Evolutionary conservation across 176 grass and related monocot species (phyloP), one percentile per base, ranked within the genome.

Genomic region (Neostapfia colusana): DNA sequence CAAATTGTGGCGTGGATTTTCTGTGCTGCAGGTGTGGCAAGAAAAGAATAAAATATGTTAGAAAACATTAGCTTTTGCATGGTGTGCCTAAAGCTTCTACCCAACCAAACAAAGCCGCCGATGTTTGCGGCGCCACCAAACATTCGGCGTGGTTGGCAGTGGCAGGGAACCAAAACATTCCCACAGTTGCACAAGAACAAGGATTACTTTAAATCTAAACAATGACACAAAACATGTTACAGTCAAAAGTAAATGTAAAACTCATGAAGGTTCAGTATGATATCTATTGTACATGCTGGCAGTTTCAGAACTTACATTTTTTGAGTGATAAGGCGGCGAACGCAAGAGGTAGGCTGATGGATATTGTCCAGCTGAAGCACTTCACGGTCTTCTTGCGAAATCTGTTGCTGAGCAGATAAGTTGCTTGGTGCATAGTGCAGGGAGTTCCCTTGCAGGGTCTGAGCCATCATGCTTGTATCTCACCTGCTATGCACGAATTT

Each of bases 331-430:
- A 80, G 1, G 37, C 14, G 12, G 0, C 81, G 86, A 36, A 75
- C 17, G 6, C 23, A 11, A 55, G 63, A 80, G 58, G 54, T 57
- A 63, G 67, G 21, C 12, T 59, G 48, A 31, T 80, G 42, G 55
- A 84, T 75, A 67, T 80, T 80, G 4, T 88, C 76, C 20, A 69
- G 63, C 26, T 88, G 80, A 56, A 84, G 75, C 20, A 75, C 31
- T 20, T 84, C 63, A 44, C 7, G 35, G 27, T 57, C 76, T 7
- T 24, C 8, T 9, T 10, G 14, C 17, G 38, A 17, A 13, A 48
- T 48, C 18, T 25, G 63, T 49, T 69, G 39, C 64, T 46, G 63
- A 4, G 69, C 5, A n/a, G 63, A 48, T 13, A 70, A 79, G 21
- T 70, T 82, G 23, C 55, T 80, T 9, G 26, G 21, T 18, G 45